Evolutionary conservation across 2,329 filamentous ascomycete species (phyloP), one percentile per base, ranked within the genome.

Genomic region (Fusarium ambrosium): DNA sequence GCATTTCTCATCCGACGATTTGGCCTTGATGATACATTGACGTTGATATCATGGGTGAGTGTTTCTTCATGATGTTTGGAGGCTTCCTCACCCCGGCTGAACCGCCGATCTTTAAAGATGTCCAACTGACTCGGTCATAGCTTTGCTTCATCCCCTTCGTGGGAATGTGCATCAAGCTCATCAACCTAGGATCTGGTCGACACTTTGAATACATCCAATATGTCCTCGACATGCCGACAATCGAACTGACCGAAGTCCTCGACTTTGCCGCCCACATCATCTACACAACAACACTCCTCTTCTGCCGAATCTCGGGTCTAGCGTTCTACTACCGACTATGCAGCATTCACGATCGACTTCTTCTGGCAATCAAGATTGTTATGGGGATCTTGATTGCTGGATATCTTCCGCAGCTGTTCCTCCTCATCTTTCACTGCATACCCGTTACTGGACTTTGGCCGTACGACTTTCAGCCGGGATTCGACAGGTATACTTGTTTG

Each of bases 391-490:
- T 88, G 22, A 72, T 85, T 37, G 82, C 80, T 8, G 85, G 84
- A 0, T 89, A 83, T 59, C 68, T 89, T 2, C 84, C 86, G 0
- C 87, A 89, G 66, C 79, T 89, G 14, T 81, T 87, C 29, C 81
- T 89, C 3, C 80, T 89, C 58, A 81, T 89, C 66, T 87, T 89
- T 70, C 87, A 89, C 77, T 89, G 87, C 68, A 77, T 74, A 2
- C 87, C 87, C 0, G 86, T 89, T 0, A 89, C 87, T 1, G 86
- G 82, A 0, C 78, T 86, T 3, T 89, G 87, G 87, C 87, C 87
- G 0, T 89, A 89, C 63, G 82, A 78, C 1, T 89, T 84, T 82
- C 86, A 89, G 72, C 75, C 80, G 0, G 82, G 82, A 11, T 80
- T 75, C 11, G 79, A 78, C 2, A 69, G 82, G 4, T 89, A 87